Evolutionary conservation across 2,329 filamentous ascomycete species (phyloP), one percentile per base, ranked within the genome.

Genomic region (Diplocarpon rosae): DNA sequence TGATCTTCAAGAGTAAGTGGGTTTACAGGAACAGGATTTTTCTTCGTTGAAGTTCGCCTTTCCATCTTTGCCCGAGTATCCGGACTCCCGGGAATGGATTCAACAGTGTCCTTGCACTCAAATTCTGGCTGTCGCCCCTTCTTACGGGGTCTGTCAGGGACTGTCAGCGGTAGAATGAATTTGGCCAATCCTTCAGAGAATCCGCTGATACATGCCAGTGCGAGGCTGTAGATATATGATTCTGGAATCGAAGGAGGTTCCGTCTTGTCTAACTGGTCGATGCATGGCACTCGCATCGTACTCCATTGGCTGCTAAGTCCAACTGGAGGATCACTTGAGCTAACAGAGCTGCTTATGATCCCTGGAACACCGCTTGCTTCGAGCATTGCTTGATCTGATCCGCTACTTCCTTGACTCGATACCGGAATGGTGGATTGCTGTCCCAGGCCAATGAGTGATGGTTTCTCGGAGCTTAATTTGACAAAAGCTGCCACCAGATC

Each of bases 291-390:
- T 39, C 87, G 78, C 49, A 95, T 76, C 11, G 82, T 76, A 63
- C 92, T 98, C 88, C 88, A 96, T 58, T 94, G 85, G 3, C 75
- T 79, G 64, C 88, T 95, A 58, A 98, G 89, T 8, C 87, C 88
- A 39, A 70, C 67, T 0, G 77, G 83, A 20, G 75, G 71, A 20
- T 81, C 80, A 45, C 81, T 78, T 1, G 78, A 71, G 13, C 77
- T 73, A 29, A 83, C 75, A 7, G 82, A 76, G 33, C 82, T 76
- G 45, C 83, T 79, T 58, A 96, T 94, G 20, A 95, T 85, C 38
- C 90, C 90, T 28, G 85, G 80, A 50, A 95, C 79, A 37, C 87
- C 87, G 42, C 84, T 86, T 20, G 88, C 85, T 64, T 96, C 90
- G 7, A 95, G 72, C 54, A 92, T 83, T n/a, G 84, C 85, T 63